Percentiles rank a stretch among this genome's conserved stretches.
Conservation (phyloP, 768 basidiomycete genomes). For the Hydnomerulius pinastri region DNA sequence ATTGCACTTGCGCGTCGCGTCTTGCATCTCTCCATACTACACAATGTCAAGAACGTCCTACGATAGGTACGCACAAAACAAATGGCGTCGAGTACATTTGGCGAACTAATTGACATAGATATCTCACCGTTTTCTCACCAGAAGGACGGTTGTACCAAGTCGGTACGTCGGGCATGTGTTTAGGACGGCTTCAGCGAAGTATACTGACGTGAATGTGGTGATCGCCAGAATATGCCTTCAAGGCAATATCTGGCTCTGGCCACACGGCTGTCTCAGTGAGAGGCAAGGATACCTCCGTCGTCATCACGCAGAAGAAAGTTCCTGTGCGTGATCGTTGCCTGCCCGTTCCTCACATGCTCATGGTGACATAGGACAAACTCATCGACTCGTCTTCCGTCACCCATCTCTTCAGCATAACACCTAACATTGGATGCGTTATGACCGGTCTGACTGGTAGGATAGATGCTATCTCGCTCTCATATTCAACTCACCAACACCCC, state of each 20-base stretch:
- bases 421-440: slow-evolving; percentile 96
- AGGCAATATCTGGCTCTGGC: slow-evolving; percentile 96
- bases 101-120: slow-evolving; percentile 46
- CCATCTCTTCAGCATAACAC: slow-evolving; percentile 94
- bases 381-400: slow-evolving; percentile 93
- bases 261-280: slow-evolving; percentile 92
- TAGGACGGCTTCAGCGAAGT: background rate
- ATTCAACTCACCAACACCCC: slow-evolving; percentile 2
- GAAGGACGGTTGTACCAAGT: slow-evolving; percentile 99
- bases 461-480: background rate
- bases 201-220: slow-evolving; percentile 11
- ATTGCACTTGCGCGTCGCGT: slow-evolving; percentile 62
- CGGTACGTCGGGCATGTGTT: slow-evolving; percentile 52
- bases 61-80: slow-evolving; percentile 59
- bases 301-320: slow-evolving; percentile 98
- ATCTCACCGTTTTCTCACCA: slow-evolving; percentile 95
- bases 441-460: slow-evolving; percentile 89
- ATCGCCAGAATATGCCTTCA: slow-evolving; percentile 93
- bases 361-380: slow-evolving; percentile 80
- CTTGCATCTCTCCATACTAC: slow-evolving; percentile 31
- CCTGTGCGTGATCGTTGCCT: slow-evolving; percentile 60
- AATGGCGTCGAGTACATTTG: background rate
- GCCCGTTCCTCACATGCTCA: slow-evolving; percentile 1
- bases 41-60: slow-evolving; percentile 94
- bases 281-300: slow-evolving; percentile 92